These are phyloP conservation scores for Cinnamomum micranthum DNA, from an alignment of 164 flowering plant species.

Conservation along the genomic window DNA sequence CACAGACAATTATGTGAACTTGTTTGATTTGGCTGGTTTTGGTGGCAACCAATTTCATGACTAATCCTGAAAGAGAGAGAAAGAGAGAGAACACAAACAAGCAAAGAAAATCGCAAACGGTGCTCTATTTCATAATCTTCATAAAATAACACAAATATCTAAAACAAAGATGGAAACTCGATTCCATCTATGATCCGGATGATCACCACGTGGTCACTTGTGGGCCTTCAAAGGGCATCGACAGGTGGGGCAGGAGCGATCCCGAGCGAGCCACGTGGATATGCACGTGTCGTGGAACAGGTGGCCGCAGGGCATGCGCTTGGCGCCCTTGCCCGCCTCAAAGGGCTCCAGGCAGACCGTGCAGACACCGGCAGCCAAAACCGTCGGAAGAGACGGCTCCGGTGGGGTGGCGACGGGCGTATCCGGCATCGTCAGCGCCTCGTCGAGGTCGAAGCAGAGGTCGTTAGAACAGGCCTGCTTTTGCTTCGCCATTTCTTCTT, in stretches of 20 bases:
- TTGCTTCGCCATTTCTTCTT: background rate
- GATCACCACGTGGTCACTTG: background rate
- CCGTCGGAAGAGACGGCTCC: background rate
- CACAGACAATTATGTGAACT: too few species aligned
- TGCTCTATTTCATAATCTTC: too few species aligned
- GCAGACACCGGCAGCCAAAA: background rate
- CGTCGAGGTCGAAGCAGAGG: background rate
- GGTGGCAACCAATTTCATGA: too few species aligned
- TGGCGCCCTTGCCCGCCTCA: background rate
- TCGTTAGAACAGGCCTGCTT: background rate
- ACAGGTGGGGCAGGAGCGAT: background rate
- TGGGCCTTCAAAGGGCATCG: background rate
- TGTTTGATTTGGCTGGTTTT: too few species aligned
- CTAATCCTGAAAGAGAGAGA: too few species aligned
- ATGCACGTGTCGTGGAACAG: background rate
- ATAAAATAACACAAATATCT: too few species aligned
- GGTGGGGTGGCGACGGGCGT: background rate
- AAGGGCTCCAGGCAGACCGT: background rate
- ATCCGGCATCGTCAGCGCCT: background rate
- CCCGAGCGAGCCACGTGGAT: background rate
- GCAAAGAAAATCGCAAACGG: too few species aligned
- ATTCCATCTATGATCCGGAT: too few species aligned
- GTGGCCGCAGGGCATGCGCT: slow-evolving; percentile 3
- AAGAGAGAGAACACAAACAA: too few species aligned
- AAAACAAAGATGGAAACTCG: too few species aligned